These are phyloP conservation scores for Aspergillus fijiensis DNA, from an alignment of 2,329 filamentous ascomycete species.

Conservation along the genomic window DNA sequence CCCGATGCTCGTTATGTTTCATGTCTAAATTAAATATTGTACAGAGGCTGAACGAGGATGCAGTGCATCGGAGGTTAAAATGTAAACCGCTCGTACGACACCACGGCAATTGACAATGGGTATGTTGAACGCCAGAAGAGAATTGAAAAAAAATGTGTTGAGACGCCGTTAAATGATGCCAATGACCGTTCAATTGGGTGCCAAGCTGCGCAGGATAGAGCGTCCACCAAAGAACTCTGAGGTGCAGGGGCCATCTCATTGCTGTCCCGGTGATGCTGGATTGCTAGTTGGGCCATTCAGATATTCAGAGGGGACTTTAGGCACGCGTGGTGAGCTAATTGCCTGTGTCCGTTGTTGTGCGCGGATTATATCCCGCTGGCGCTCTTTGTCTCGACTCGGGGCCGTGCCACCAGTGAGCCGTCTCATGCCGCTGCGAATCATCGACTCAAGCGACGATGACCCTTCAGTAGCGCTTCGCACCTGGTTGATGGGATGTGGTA, in stretches of 20 bases:
- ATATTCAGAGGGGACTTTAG: slow-evolving; percentile 50
- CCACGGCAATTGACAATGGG: slow-evolving; percentile 1
- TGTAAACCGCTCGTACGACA: not conserved
- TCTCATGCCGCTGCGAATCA: slow-evolving; percentile 49
- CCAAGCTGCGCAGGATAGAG: not conserved
- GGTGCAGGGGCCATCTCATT: not conserved
- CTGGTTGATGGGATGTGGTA: slow-evolving; percentile 24
- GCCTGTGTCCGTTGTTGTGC: slow-evolving; percentile 46
- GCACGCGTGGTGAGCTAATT: slow-evolving; percentile 45
- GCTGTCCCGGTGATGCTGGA: slow-evolving; percentile 35
- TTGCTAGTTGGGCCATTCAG: slow-evolving; percentile 40
- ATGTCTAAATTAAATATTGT: not conserved
- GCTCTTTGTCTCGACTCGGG: slow-evolving; percentile 43
- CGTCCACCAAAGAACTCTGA: not conserved
- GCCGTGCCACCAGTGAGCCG: slow-evolving; percentile 47
- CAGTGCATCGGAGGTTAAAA: not conserved
- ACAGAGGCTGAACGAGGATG: not conserved
- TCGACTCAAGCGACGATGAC: slow-evolving; percentile 46
- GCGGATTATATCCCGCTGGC: slow-evolving; percentile 45
- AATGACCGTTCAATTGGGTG: not conserved
- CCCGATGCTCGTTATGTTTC: too few species aligned
- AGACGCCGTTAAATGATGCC: not conserved
- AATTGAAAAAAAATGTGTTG: not conserved
- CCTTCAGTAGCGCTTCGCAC: slow-evolving; percentile 40
- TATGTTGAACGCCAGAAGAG: slow-evolving; percentile 11